phyloP scores from a whole-genome alignment of 2,329 filamentous ascomycete genomes.

The Eutypa lata region DNA sequence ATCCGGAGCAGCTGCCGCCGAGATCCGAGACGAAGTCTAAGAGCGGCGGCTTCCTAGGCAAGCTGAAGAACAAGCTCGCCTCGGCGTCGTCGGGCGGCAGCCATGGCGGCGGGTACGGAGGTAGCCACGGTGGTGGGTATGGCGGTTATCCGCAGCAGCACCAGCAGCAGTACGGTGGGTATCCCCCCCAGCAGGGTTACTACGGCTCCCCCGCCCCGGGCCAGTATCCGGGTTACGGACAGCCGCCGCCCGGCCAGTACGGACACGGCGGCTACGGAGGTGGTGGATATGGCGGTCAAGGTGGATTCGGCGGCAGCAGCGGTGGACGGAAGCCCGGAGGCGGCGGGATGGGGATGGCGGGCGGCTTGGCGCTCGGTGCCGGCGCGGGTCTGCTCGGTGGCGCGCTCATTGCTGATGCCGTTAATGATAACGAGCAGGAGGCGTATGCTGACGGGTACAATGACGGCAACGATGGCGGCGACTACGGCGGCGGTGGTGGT shows the following conservation, averaged over 20 bases:
- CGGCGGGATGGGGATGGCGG: conserved; percentile 64
- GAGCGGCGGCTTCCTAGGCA: conserved; percentile 24
- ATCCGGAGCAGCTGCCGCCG: conserved; percentile 42
- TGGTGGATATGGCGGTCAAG: conserved; percentile 26
- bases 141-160: conserved; percentile 27
- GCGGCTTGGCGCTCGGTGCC: conserved; percentile 72
- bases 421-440: conserved; percentile 60
- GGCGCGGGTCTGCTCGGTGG: conserved; percentile 82
- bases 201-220: conserved; percentile 26
- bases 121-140: conserved; percentile 30
- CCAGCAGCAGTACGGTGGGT: conserved; percentile 28
- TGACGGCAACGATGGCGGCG: conserved; percentile 37
- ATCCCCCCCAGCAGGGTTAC: conserved; percentile 32
- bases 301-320: conserved; percentile 19
- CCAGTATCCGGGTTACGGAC: conserved; percentile 24
- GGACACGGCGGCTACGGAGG: conserved; percentile 22
- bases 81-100: conserved; percentile 24
- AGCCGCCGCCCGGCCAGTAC: conserved; percentile 30
- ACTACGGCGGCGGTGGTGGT: conserved; percentile 32
- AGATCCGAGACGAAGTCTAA: conserved; percentile 39
- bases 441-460: conserved; percentile 52
- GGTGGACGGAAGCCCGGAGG: conserved; percentile 38
- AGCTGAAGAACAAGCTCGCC: conserved; percentile 30
- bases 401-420: conserved; percentile 64
- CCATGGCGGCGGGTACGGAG: conserved; percentile 23